A percentile compares a stretch with the other conserved stretches of the same genome.
phyloP scores from a whole-genome alignment of 1,284 basidiomycete genomes.

The Leccinum huronense region DNA sequence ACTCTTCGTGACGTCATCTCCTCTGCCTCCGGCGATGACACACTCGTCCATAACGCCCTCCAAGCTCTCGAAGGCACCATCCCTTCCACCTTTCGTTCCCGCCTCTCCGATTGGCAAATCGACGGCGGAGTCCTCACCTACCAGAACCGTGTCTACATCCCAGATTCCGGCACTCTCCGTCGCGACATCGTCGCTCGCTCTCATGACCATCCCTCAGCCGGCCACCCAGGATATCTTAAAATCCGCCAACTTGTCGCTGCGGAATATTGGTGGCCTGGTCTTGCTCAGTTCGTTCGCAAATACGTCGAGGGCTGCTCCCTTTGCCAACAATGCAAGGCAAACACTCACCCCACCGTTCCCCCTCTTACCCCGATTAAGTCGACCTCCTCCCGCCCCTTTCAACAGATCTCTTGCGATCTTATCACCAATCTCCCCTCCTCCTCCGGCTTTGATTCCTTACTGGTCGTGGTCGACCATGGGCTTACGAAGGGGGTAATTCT shows the following conservation, averaged over 20 bases:
- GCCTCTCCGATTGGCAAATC: neutral
- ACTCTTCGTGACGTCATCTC: accelerated
- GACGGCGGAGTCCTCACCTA: neutral
- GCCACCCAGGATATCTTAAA: neutral
- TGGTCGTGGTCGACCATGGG: too few species aligned
- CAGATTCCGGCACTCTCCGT: too few species aligned
- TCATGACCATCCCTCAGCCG: neutral
- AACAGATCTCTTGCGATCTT: too few species aligned
- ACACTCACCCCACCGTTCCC: too few species aligned
- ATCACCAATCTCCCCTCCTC: too few species aligned
- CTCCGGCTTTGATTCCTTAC: too few species aligned
- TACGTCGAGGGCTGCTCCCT: neutral
- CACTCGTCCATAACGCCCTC: neutral
- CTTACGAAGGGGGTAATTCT: too few species aligned
- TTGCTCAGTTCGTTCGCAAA: neutral
- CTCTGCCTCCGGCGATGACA: accelerated
- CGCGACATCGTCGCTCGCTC: too few species aligned
- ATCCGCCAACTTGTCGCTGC: neutral
- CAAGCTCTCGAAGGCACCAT: neutral
- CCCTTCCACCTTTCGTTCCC: neutral
- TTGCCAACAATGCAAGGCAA: neutral
- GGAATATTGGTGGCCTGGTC: neutral
- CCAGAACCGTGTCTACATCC: neutral
- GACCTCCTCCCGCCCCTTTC: too few species aligned
- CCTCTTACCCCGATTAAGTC: too few species aligned